These are phyloP conservation scores for Pezicula neosporulosa DNA, from an alignment of 2,329 filamentous ascomycete species.

Conservation along the genomic window DNA sequence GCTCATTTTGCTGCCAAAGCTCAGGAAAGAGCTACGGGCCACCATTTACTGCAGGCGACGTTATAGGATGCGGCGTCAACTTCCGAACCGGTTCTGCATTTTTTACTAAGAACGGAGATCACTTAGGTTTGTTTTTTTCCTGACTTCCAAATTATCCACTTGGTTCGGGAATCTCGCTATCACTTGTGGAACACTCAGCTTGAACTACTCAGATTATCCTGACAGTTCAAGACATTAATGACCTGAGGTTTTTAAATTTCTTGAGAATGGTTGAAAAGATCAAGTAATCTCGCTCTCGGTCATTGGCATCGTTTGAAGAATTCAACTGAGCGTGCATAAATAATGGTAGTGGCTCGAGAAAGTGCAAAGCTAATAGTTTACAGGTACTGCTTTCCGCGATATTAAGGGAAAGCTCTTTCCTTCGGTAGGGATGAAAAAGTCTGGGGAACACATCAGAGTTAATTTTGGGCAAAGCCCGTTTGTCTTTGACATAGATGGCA, in stretches of 20 bases:
- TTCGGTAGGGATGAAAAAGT: constrained; percentile 61
- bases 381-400: constrained; percentile 69
- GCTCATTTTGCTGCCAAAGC: constrained; percentile 54
- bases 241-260: too few relatives aligned
- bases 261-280: too few relatives aligned
- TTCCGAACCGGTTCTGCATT: constrained; percentile 63
- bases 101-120: constrained; percentile 62
- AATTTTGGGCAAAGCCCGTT: constrained; percentile 77
- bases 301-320: too few relatives aligned
- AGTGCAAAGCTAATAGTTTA: background rate
- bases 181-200: too few relatives aligned
- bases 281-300: too few relatives aligned
- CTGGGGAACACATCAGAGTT: constrained; percentile 56
- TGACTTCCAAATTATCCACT: background rate
- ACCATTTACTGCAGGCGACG: constrained; percentile 51
- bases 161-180: background rate
- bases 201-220: too few relatives aligned
- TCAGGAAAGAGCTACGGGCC: constrained; percentile 55
- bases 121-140: constrained; percentile 43
- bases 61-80: constrained; percentile 64
- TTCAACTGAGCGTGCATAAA: too few relatives aligned
- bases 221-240: too few relatives aligned
- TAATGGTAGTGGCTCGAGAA: background rate
- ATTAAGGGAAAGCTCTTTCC: constrained; percentile 65
- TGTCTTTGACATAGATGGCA: constrained; percentile 83